Percentiles rank a stretch among this genome's conserved stretches.
These are phyloP conservation scores for Coniferiporia weirii DNA, from an alignment of 1,284 basidiomycete species.

Conservation along the genomic window DNA sequence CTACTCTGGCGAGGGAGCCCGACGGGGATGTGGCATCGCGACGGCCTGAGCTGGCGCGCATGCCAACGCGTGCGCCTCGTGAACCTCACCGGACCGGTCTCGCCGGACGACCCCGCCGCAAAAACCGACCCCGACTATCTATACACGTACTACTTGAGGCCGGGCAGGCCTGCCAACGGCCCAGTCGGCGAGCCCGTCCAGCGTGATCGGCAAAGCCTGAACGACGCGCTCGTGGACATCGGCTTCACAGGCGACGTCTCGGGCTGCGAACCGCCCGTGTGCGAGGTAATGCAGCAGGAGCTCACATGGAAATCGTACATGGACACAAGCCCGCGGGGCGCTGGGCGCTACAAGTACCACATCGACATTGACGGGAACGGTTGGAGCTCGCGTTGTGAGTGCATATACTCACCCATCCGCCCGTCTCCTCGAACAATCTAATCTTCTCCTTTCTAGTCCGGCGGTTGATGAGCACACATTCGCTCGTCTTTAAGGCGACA, in stretches of 20 bases:
- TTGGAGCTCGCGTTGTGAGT: slow-evolving; percentile 53
- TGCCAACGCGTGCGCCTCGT: slow-evolving; percentile 42
- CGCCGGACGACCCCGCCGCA: slow-evolving; percentile 34
- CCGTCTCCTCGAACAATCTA: neutral
- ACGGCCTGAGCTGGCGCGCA: slow-evolving; percentile 42
- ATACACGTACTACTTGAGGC: slow-evolving; percentile 23
- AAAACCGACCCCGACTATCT: slow-evolving; percentile 18
- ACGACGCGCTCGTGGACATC: slow-evolving; percentile 50
- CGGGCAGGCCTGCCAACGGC: slow-evolving; percentile 20
- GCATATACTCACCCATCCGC: neutral
- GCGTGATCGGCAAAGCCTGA: slow-evolving; percentile 35
- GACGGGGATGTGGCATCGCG: slow-evolving; percentile 53
- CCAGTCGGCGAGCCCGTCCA: slow-evolving; percentile 40
- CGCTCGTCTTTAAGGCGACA: slow-evolving; percentile 41
- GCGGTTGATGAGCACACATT: slow-evolving; percentile 55
- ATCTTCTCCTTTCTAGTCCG: slow-evolving; percentile 33
- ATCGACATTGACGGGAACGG: slow-evolving; percentile 67
- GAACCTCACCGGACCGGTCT: slow-evolving; percentile 25
- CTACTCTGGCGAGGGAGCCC: slow-evolving; percentile 63
- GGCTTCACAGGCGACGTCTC: slow-evolving; percentile 42
- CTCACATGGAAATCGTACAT: slow-evolving; percentile 41
- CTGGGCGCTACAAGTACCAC: slow-evolving; percentile 59
- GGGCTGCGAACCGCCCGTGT: slow-evolving; percentile 40
- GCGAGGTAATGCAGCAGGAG: slow-evolving; percentile 35
- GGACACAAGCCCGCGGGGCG: slow-evolving; percentile 19